Base-by-base conservation (phyloP, 1,284 basidiomycete species). In the Rhodotorula sp. region DNA sequence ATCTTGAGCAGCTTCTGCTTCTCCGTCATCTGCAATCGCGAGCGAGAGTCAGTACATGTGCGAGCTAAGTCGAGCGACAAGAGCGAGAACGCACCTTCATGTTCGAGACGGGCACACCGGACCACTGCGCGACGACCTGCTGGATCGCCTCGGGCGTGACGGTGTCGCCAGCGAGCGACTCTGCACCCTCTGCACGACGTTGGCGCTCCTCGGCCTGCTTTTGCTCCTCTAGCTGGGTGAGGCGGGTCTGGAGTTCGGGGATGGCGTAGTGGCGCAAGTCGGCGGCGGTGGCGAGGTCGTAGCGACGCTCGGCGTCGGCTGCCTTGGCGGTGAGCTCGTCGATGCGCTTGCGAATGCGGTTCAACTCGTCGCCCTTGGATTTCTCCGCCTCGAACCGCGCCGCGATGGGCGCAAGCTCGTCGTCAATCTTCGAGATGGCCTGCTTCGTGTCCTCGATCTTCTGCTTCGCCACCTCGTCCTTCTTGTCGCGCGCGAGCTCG, bases 201-300 rank as follows among this genome's bases (percentile, higher is more conserved):
- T 73, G 72, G 53, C 76, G 78, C 53, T 78, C 78, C 67, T 83
- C 82, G 55, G 79, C 80, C 69, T 83, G 82, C 76, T 83, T 84
- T 51, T 80, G 78, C 16, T 77, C 76, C 77, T 86, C 84, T 47
- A 86, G 80, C 68, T 80, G 77, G 64, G 80, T 80, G 68, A 97
- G 85, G 59, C 88, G 87, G 64, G 83, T 81, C 79, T 93, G 88
- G n/a, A 95, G 84, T 76, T 98, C 92, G 20, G 96, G 95, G 53
- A 99, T 86, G 16, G 94, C 94, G 78, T 91, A 93, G 82, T 94
- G 96, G 64, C 89, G 88, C 71, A 98, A 83, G 79, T 98, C 95
- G 62, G 93, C 93, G 15, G 91, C 91, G 6, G 90, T 90, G 2
- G 87, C 86, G 64, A 95, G 86, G 47, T 80, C 86, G 76, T 84